A percentile compares a stretch with the other conserved stretches of the same genome.
These are phyloP conservation scores for Zoysia matrella DNA, from an alignment of 202 grass and related monocot genomes.

Conservation along the genomic window DNA sequence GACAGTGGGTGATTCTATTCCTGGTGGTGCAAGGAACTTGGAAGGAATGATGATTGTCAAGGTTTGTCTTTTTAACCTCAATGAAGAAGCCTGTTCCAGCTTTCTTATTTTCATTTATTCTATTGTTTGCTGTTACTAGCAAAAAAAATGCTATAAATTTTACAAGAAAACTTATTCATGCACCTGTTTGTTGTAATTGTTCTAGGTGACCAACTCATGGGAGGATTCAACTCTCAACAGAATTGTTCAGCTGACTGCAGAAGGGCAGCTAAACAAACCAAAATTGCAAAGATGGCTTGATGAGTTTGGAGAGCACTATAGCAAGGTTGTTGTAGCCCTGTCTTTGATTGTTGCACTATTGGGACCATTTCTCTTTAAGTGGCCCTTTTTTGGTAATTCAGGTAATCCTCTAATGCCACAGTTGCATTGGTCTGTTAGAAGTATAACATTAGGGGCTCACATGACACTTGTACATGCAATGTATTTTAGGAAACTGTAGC, in stretches of 20 bases:
- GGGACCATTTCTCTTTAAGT: constrained; percentile 94
- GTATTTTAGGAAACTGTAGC: background rate
- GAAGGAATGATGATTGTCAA: constrained; percentile 99
- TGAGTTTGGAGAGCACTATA: constrained; percentile 95
- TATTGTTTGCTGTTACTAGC: constrained; percentile 9
- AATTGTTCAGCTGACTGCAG: constrained; percentile 89
- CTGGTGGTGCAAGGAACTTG: constrained; percentile 91
- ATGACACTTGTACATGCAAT: constrained; percentile 8
- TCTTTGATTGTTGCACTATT: constrained; percentile 80
- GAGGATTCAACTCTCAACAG: constrained; percentile 94
- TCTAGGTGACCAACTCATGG: constrained; percentile 96
- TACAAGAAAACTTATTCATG: constrained; percentile 20
- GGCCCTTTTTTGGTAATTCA: constrained; percentile 95
- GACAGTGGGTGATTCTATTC: constrained; percentile 84
- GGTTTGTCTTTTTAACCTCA: constrained; percentile 50
- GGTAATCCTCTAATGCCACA: constrained; percentile 57
- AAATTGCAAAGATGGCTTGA: constrained; percentile 98
- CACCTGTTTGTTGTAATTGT: constrained; percentile 39
- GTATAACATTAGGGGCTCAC: background rate
- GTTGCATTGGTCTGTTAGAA: constrained; percentile 1
- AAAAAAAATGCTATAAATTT: background rate
- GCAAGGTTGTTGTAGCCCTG: constrained; percentile 83
- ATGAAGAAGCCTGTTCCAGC: background rate
- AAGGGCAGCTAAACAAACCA: constrained; percentile 96
- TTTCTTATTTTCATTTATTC: constrained; percentile 18